These are phyloP conservation scores for Syzygium aqueum DNA, from an alignment of 345 rosid genomes.

Conservation along the genomic window DNA sequence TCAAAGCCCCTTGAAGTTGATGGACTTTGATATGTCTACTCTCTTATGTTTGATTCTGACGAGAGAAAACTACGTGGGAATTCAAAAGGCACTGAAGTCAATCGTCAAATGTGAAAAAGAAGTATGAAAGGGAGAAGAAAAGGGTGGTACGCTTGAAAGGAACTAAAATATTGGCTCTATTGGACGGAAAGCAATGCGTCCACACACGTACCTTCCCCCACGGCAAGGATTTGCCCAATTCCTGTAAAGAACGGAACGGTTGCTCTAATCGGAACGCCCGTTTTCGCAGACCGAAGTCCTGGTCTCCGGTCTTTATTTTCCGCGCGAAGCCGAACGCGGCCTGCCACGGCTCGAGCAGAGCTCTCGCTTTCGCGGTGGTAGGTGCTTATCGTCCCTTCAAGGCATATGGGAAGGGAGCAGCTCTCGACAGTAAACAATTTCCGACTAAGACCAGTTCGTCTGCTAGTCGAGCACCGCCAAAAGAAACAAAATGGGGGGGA, in stretches of 20 bases:
- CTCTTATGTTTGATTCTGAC: neutral
- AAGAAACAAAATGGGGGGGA: neutral
- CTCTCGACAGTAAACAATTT: neutral
- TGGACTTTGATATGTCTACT: neutral
- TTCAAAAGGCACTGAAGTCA: neutral
- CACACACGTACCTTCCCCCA: neutral
- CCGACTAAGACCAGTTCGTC: neutral
- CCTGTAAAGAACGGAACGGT: neutral
- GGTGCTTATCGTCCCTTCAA: neutral
- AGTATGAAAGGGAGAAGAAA: neutral
- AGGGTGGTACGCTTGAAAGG: neutral
- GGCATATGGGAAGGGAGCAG: neutral
- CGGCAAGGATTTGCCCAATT: neutral
- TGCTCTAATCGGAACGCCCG: neutral
- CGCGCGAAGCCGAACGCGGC: neutral
- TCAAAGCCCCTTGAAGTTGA: neutral
- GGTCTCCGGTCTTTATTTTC: neutral
- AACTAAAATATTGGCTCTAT: neutral
- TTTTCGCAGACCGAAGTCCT: neutral
- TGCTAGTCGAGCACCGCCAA: neutral
- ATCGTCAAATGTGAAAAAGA: neutral
- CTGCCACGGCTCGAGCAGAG: too few relatives aligned
- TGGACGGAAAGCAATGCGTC: neutral
- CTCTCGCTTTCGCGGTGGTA: neutral
- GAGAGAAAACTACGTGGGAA: neutral